Percentiles rank a stretch among this genome's conserved stretches.
phyloP scores from a whole-genome alignment of 345 rosid species.

The Odontarrhena argentea region DNA sequence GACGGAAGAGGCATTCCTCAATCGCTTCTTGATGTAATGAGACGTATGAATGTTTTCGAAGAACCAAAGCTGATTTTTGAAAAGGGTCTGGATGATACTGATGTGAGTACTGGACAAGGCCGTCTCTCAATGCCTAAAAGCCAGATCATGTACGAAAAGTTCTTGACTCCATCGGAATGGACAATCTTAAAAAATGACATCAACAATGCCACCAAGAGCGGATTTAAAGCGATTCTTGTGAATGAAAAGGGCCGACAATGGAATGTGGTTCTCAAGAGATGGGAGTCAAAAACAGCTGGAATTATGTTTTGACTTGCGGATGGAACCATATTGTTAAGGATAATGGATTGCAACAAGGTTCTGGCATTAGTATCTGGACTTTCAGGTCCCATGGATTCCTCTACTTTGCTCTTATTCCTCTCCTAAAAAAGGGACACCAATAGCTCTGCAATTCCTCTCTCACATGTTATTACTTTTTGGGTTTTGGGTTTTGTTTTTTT shows the following conservation, averaged over 20 bases:
- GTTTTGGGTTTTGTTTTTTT: too few relatives aligned
- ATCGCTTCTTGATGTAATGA: neutral
- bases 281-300: constrained; percentile 15
- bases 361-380: constrained; percentile 19
- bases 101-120: neutral
- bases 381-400: constrained; percentile 19
- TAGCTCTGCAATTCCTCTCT: too few relatives aligned
- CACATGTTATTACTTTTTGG: too few relatives aligned
- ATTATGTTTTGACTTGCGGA: constrained; percentile 13
- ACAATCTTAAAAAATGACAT: neutral
- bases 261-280: neutral
- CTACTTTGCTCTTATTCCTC: constrained; percentile 32
- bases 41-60: neutral
- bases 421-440: neutral
- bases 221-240: constrained; percentile 1
- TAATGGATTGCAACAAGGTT: neutral
- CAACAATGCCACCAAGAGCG: neutral
- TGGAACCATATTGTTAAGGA: constrained; percentile 24
- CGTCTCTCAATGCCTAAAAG: constrained; percentile 31
- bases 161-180: constrained; percentile 12
- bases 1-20: constrained; percentile 10
- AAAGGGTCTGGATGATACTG: neutral
- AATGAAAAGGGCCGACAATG: neutral
- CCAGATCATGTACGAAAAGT: neutral
- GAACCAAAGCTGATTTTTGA: constrained; percentile 9